Base-by-base conservation (phyloP, 768 basidiomycete species). In the Calocera viscosa region DNA sequence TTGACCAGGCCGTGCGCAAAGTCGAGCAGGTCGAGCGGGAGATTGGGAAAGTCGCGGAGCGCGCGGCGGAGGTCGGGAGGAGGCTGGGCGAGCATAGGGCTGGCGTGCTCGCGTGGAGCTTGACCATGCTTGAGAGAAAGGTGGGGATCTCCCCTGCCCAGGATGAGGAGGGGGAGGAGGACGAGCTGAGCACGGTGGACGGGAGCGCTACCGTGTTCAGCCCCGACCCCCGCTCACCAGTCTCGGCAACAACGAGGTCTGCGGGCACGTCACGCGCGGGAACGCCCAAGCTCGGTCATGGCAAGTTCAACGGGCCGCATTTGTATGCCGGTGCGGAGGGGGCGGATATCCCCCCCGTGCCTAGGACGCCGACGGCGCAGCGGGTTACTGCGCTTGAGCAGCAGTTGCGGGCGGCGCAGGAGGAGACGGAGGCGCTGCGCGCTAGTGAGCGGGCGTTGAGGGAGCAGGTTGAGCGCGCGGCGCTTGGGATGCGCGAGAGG, bases 271-370 rank as follows among this genome's bases (percentile, higher is more conserved):
- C 81, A 30, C 75, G 77, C 24, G 77, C 79, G 24, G 72, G 53
- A 8, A 64, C 64, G 30, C 77, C 81, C 1, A 75, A 80, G 14
- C 77, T 83, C 3, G 77, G 81, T n/a, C 80, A 78, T 43, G 71
- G 78, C 10, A 84, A 83, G 40, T 94, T 94, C 73, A 89, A 90
- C 65, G 90, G 90, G 14, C 84, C 87, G 0, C 90, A 92, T 77
- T 79, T 93, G 65, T 92, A 92, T 70, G 89, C 92, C 0, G 91
- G 91, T 0, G 88, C 92, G 70, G 84, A 82, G 2, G 82, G 85
- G 49, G 82, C 89, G 2, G 77, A 88, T 19, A 77, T 88, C 0
- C 89, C 88, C 0, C 76, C 74, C 49, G 72, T 77, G 43, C 77
- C 78, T 33, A 75, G 80, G 43, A 77, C 82, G 0, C 78, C 81